phyloP scores from a whole-genome alignment of 768 basidiomycete genomes.

The Podaxis mareebaensis region DNA sequence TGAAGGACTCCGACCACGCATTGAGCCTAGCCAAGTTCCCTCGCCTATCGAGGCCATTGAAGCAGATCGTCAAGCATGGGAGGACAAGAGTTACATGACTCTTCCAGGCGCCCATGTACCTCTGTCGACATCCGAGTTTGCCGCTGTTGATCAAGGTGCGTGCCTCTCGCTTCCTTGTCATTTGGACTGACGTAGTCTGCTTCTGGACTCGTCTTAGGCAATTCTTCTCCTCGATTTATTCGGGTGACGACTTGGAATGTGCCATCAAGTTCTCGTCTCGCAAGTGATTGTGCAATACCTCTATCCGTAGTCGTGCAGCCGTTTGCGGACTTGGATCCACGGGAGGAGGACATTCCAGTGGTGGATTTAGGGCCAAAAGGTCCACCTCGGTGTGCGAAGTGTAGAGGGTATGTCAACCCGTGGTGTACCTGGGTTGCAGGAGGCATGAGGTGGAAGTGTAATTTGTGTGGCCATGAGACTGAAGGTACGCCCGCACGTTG shows the following conservation, averaged over 20 bases:
- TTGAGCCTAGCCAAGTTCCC: slow-evolving; percentile 91
- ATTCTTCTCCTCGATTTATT: slow-evolving; percentile 89
- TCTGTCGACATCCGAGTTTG: slow-evolving; percentile 82
- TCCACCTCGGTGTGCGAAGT: slow-evolving; percentile 82
- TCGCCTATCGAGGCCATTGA: slow-evolving; percentile 82
- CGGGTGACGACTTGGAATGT: slow-evolving; percentile 90
- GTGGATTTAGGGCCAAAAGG: slow-evolving; percentile 72
- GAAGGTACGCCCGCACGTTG: slow-evolving; percentile 56
- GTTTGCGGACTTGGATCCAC: slow-evolving; percentile 76
- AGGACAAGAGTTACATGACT: slow-evolving; percentile 64
- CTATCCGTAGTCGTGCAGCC: slow-evolving; percentile 87
- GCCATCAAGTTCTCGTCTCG: slow-evolving; percentile 77
- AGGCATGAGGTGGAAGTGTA: slow-evolving; percentile 89
- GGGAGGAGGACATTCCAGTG: slow-evolving; percentile 79
- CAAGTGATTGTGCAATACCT: slow-evolving; percentile 81
- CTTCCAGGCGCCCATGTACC: slow-evolving; percentile 66
- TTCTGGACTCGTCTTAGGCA: slow-evolving; percentile 47
- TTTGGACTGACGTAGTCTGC: slow-evolving; percentile 11
- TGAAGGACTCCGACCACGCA: slow-evolving; percentile 74
- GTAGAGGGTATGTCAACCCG: slow-evolving; percentile 90
- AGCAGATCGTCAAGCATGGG: slow-evolving; percentile 77
- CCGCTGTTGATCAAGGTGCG: slow-evolving; percentile 87
- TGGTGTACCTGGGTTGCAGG: slow-evolving; percentile 87
- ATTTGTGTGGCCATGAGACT: slow-evolving; percentile 84
- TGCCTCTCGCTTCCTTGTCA: not conserved